phyloP scores from a whole-genome alignment of 2,329 filamentous ascomycete species.

The Pseudogymnoascus sp. region DNA sequence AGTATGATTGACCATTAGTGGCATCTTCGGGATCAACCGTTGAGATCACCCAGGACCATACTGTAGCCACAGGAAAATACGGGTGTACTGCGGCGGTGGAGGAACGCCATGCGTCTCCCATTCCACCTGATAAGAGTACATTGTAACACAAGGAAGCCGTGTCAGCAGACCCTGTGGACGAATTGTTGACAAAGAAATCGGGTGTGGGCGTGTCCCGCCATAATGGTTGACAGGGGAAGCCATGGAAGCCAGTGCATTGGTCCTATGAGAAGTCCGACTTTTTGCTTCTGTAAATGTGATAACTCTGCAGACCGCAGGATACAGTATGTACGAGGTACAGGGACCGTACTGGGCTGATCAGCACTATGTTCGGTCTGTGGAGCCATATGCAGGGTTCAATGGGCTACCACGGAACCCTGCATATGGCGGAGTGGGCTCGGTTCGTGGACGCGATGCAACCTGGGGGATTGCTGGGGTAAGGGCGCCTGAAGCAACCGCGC shows the following conservation, averaged over 20 bases:
- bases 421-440: background rate
- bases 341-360: background rate
- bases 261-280: background rate
- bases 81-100: background rate
- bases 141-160: background rate
- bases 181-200: background rate
- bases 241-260: background rate
- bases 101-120: background rate
- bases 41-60: background rate
- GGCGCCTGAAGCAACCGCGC: slow-evolving; percentile 7
- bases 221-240: background rate
- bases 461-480: slow-evolving; percentile 1
- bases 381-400: background rate
- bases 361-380: background rate
- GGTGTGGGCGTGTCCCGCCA: background rate
- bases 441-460: background rate
- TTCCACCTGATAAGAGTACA: background rate
- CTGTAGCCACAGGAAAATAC: background rate
- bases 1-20: background rate
- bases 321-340: background rate
- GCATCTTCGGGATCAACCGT: background rate
- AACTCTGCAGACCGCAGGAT: background rate
- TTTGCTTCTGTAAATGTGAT: background rate
- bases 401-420: slow-evolving; percentile 5
- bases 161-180: background rate